phyloP scores from a whole-genome alignment of 495 filamentous ascomycete genomes.

The Lasiosphaeria miniovina region DNA sequence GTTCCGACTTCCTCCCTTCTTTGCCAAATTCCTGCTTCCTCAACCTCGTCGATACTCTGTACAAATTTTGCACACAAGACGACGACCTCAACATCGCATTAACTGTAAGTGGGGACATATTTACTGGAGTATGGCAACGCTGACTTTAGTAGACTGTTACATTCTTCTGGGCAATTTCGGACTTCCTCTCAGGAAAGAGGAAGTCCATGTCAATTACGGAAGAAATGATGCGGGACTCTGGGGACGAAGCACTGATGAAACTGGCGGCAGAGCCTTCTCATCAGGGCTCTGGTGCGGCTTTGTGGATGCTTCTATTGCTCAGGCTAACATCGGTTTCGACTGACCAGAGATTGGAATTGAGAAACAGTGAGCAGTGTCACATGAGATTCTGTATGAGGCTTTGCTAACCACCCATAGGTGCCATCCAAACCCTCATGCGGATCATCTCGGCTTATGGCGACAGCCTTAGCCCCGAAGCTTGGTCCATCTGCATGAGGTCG shows the following conservation, averaged over 20 bases:
- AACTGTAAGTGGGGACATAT: conserved; percentile 54
- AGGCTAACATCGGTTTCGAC: conserved; percentile 73
- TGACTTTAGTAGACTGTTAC: conserved; percentile 66
- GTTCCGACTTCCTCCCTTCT: conserved; percentile 84
- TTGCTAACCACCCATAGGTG: conserved; percentile 43
- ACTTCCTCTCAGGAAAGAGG: conserved; percentile 63
- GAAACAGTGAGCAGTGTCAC: conserved; percentile 62
- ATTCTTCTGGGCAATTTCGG: conserved; percentile 92
- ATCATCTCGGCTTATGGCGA: conserved; percentile 92
- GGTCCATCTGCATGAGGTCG: conserved; percentile 76
- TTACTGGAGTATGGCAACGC: conserved; percentile 2
- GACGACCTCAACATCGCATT: conserved; percentile 95
- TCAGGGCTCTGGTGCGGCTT: conserved; percentile 54
- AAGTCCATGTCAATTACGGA: conserved; percentile 45
- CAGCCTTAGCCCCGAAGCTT: conserved; percentile 71
- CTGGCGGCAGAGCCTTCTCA: conserved; percentile 50
- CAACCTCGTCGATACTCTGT: conserved; percentile 82
- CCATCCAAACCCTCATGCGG: conserved; percentile 82
- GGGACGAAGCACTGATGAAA: conserved; percentile 46
- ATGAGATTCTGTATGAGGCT: background rate
- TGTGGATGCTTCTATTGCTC: conserved; percentile 84
- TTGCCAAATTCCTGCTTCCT: conserved; percentile 76
- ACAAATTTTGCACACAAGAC: conserved; percentile 78
- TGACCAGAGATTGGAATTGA: conserved; percentile 76
- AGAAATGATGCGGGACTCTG: conserved; percentile 48